phyloP scores from a whole-genome alignment of 176 grass and related monocot species.

The Oryza punctata region DNA sequence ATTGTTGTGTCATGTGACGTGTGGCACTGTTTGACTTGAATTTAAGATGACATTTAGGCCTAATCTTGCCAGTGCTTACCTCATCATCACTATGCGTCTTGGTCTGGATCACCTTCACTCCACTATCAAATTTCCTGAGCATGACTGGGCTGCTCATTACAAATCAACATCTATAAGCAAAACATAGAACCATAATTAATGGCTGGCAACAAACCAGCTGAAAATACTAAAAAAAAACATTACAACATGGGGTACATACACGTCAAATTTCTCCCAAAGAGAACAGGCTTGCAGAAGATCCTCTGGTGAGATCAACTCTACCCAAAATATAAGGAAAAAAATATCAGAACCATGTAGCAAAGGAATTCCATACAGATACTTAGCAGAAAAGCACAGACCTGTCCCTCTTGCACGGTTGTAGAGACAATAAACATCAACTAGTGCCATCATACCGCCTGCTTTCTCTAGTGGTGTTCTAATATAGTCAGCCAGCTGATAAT shows the following conservation, averaged over 20 bases:
- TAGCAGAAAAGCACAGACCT: constrained; percentile 55
- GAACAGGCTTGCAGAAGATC: constrained; percentile 97
- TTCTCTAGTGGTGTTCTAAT: constrained; percentile 87
- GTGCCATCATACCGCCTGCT: constrained; percentile 92
- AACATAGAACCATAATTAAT: constrained; percentile 56
- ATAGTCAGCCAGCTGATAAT: constrained; percentile 83
- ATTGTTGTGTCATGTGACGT: constrained; percentile 24
- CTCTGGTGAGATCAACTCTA: constrained; percentile 97
- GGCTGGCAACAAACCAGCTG: constrained; percentile 48
- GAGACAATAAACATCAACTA: constrained; percentile 91
- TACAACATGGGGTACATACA: constrained; percentile 69
- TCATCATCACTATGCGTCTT: constrained; percentile 97
- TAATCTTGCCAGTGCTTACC: constrained; percentile 44
- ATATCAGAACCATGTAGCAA: constrained; percentile 27
- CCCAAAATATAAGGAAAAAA: constrained; percentile 33
- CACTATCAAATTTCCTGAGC: constrained; percentile 98
- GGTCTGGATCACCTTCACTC: constrained; percentile 98
- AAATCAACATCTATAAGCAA: constrained; percentile 76
- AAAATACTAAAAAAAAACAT: constrained; percentile 6
- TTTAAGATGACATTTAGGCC: neutral
- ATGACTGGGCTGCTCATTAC: constrained; percentile 78
- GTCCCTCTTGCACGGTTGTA: constrained; percentile 97
- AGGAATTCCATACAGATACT: constrained; percentile 16
- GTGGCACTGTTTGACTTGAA: neutral
- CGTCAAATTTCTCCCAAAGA: constrained; percentile 99